Evolutionary conservation across 352 stramenopile species (phyloP).

Genomic region (Phytopythium litorale): DNA sequence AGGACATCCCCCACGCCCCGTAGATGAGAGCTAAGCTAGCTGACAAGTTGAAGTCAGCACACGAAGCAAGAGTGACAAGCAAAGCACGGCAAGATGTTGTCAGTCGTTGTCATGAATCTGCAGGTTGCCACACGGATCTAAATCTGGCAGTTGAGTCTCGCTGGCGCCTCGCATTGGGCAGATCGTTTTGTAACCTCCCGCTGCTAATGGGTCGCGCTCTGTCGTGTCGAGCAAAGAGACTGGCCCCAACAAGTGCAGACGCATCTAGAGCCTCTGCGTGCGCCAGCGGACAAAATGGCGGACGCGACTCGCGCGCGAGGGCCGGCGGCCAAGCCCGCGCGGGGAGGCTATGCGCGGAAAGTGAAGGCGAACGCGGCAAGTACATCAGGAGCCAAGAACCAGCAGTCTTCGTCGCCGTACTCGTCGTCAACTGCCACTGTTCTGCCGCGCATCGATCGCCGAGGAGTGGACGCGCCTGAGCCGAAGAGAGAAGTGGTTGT

Average conservation of each 20-base stretch:
- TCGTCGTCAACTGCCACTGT: conserved; percentile 12
- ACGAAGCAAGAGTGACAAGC: too few relatives aligned
- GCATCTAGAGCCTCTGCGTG: neutral
- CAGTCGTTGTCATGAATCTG: neutral
- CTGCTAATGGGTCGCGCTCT: neutral
- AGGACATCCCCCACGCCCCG: neutral
- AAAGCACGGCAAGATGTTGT: neutral
- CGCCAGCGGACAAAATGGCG: conserved; percentile 15
- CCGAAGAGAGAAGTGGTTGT: conserved; percentile 6
- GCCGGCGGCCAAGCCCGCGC: conserved; percentile 15
- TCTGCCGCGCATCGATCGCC: conserved; percentile 34
- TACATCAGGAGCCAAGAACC: conserved; percentile 17
- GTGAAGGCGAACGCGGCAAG: conserved; percentile 9
- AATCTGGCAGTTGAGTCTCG: neutral
- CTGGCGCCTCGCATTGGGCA: neutral
- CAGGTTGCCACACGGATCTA: neutral
- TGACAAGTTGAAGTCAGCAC: neutral
- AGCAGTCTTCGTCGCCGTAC: conserved; percentile 9
- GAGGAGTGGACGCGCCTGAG: conserved; percentile 3
- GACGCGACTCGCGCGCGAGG: conserved; percentile 22
- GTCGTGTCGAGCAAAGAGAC: neutral
- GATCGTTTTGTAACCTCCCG: conserved; percentile 31
- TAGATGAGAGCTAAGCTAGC: neutral
- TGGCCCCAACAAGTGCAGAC: neutral
- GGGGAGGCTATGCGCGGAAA: conserved; percentile 17